A percentile compares a stretch with the other conserved stretches of the same genome.
Conservation (phyloP, 1,284 basidiomycete species). For the Ustilago nuda region DNA sequence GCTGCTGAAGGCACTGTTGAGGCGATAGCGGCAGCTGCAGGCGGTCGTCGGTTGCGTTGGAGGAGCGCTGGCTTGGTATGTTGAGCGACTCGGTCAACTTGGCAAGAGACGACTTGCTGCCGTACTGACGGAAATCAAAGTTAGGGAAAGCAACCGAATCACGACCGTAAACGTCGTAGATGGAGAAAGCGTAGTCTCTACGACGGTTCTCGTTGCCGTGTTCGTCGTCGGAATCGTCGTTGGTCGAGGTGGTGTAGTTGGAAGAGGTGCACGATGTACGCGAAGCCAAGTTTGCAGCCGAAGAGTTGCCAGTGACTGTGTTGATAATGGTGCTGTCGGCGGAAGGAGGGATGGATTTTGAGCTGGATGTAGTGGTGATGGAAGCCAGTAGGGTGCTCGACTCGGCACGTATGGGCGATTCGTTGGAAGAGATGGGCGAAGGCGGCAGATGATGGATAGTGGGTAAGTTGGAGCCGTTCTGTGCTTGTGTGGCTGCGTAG, state of each 20-base stretch:
- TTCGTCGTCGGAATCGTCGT: conserved; percentile 60
- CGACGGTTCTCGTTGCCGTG: conserved; percentile 30
- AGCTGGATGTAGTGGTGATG: conserved; percentile 38
- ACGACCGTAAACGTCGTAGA: conserved; percentile 66
- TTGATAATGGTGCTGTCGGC: conserved; percentile 14
- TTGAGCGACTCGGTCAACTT: conserved; percentile 46
- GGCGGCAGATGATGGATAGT: conserved; percentile 53
- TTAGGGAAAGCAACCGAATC: conserved; percentile 66
- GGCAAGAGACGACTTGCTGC: conserved; percentile 44
- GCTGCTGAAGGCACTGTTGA: conserved; percentile 26
- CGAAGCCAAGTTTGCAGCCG: conserved; percentile 21
- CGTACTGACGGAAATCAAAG: conserved; percentile 55
- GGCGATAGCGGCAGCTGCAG: conserved; percentile 34
- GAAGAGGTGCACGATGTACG: conserved; percentile 47
- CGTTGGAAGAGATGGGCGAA: conserved; percentile 59
- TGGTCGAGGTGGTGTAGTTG: conserved; percentile 50
- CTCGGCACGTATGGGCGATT: conserved; percentile 44
- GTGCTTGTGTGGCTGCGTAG: conserved; percentile 11
- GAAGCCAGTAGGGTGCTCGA: conserved; percentile 17
- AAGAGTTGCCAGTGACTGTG: conserved; percentile 15
- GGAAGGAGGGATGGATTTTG: conserved; percentile 19
- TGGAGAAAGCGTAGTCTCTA: conserved; percentile 61
- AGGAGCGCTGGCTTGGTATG: conserved; percentile 29
- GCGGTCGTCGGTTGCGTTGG: conserved; percentile 24
- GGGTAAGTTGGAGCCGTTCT: conserved; percentile 17